These are phyloP conservation scores for Aspergillus ellipticus DNA, from an alignment of 495 filamentous ascomycete genomes.

Conservation along the genomic window DNA sequence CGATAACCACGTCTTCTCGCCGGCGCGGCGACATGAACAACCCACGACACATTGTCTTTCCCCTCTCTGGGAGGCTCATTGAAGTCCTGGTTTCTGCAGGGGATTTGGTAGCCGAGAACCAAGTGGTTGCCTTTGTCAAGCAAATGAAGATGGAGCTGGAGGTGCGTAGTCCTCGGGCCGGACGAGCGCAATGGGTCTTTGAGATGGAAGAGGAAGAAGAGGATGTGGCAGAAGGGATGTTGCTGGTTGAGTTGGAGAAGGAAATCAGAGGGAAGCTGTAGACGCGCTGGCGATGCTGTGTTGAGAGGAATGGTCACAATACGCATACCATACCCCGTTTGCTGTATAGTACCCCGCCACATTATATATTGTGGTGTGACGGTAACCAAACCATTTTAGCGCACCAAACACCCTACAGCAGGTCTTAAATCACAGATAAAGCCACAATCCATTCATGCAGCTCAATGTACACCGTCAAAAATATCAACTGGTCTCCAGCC, in stretches of 20 bases:
- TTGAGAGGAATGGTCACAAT: no score
- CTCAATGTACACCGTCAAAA: no score
- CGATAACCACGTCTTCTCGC: constrained; percentile 44
- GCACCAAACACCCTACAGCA: no score
- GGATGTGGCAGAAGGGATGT: constrained; percentile 55
- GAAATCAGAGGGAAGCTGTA: constrained; percentile 30
- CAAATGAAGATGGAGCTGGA: constrained; percentile 71
- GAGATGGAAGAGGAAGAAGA: constrained; percentile 55
- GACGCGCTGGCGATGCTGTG: no score
- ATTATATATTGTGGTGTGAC: no score
- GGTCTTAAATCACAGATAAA: no score
- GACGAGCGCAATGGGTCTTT: constrained; percentile 51
- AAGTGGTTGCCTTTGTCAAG: constrained; percentile 58
- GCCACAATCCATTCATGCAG: no score
- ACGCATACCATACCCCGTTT: no score
- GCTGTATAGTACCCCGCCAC: no score
- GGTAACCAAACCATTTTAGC: no score
- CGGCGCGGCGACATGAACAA: constrained; percentile 49
- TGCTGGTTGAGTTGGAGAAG: constrained; percentile 51
- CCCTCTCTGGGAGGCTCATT: constrained; percentile 55
- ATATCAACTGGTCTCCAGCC: no score
- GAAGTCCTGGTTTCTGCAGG: constrained; percentile 55
- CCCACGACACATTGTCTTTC: constrained; percentile 52
- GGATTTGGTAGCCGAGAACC: constrained; percentile 47
- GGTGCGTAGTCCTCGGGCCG: constrained; percentile 46